Conservation (phyloP, 1,139 yeast species). For the Geotrichum candidum region DNA sequence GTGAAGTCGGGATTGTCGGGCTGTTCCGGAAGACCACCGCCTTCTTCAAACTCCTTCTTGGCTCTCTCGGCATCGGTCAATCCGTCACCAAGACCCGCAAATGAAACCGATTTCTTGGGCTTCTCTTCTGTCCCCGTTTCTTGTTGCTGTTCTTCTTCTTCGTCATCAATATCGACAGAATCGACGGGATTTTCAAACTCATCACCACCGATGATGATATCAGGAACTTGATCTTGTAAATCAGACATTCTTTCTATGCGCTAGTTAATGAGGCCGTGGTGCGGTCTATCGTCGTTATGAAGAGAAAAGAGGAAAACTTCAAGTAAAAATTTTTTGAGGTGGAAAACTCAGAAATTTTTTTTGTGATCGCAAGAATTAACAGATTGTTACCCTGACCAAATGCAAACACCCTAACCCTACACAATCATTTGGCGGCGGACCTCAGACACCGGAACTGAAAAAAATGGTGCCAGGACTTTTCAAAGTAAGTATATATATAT, state of each 20-base stretch:
- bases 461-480: neutral
- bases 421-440: neutral
- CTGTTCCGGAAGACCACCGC: slow-evolving; percentile 97
- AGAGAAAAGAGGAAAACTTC: neutral
- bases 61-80: slow-evolving; percentile 59
- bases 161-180: slow-evolving; percentile 33
- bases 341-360: neutral
- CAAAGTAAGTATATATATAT: too few species aligned
- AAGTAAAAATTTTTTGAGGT: slow-evolving; percentile 1
- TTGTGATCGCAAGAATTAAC: neutral
- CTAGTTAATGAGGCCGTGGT: neutral
- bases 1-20: slow-evolving; percentile 82
- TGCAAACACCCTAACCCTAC: neutral
- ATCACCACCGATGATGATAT: slow-evolving; percentile 75
- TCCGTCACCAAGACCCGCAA: slow-evolving; percentile 66
- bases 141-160: slow-evolving; percentile 36
- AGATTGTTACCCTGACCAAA: neutral
- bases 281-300: neutral
- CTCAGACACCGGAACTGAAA: neutral
- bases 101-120: slow-evolving; percentile 71
- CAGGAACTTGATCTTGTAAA: slow-evolving; percentile 79
- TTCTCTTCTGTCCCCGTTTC: slow-evolving; percentile 26
- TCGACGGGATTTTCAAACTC: slow-evolving; percentile 42
- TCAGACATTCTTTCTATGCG: slow-evolving; percentile 38
- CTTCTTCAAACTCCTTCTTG: slow-evolving; percentile 86